Evolutionary conservation across 495 filamentous ascomycete genomes (phyloP), one percentile per base, ranked within the genome.

Genomic region (Hypomontagnella monticulosa): DNA sequence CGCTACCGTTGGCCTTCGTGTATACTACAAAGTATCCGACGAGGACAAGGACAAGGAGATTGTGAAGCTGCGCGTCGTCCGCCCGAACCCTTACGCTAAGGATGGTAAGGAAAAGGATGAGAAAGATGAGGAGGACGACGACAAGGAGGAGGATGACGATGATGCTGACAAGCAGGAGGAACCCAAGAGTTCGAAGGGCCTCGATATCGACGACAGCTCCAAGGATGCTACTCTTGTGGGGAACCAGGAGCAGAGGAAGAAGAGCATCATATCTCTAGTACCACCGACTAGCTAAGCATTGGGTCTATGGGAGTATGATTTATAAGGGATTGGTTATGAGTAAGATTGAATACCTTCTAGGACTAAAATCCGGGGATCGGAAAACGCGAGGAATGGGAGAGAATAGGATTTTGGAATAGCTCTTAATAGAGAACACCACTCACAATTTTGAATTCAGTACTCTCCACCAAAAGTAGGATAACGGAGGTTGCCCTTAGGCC

Each of bases 1-100:
- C 0, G 91, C 86, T 41, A 90, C 93, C 1, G 85, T 95, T 0
- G 92, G 92, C 0, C 70, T 97, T 43, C 81, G 89, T 30, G 86
- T 97, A 1, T 95, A 92, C 73, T 87, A 79, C 57, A 73, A 75
- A 83, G 86, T 87, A 2, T 76, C 79, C 18, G 83, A 85, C 20
- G 79, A 81, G 41, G 81, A 81, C 20, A 79, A 82, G 9, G 79
- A 81, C 50, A 72, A 76, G 41, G 86, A 85, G 57, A 66, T 77
- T 15, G 75, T 80, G 0, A 76, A 70, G 65, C 18, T 82, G 41
- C 60, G 67, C 38, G 79, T 81, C 4, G 70, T 81, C 15, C 60
- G 76, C 36, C 77, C 78, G 15, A 75, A 73, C 53, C 60, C 54
- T 6, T 79, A 74, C 34, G 72, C 71, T 3, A n/a, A 71, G 4